Conservation (phyloP, 352 stramenopile genomes). For the Halophytophthora polymorphica region DNA sequence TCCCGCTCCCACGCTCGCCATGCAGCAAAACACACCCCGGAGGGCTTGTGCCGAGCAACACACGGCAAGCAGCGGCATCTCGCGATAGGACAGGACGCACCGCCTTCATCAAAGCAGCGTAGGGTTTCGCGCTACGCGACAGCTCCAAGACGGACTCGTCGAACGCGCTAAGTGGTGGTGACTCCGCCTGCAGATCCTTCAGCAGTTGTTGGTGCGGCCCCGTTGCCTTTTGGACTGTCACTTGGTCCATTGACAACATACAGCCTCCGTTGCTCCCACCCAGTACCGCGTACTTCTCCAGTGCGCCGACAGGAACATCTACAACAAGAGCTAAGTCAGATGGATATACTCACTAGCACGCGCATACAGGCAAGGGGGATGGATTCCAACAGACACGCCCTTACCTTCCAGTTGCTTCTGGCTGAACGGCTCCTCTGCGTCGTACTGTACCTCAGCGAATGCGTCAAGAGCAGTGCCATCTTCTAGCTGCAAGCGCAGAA, state of each 20-base stretch:
- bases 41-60: constrained; percentile 56
- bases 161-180: constrained; percentile 5
- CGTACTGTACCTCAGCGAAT: constrained; percentile 38
- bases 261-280: constrained; percentile 28
- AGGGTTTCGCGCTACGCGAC: constrained; percentile 40
- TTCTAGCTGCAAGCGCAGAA: constrained; percentile 19
- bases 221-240: constrained; percentile 31
- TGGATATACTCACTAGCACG: not conserved
- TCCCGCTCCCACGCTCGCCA: constrained; percentile 75
- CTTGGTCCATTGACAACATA: constrained; percentile 25
- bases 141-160: constrained; percentile 35
- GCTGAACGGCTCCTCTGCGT: constrained; percentile 36
- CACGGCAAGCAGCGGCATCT: constrained; percentile 45
- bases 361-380: too few species aligned
- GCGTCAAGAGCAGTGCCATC: constrained; percentile 20
- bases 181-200: constrained; percentile 11
- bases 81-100: constrained; percentile 48
- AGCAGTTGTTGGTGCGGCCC: constrained; percentile 23
- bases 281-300: constrained; percentile 58
- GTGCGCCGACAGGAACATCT: constrained; percentile 50
- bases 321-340: constrained; percentile 5
- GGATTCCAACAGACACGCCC: not conserved
- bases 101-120: constrained; percentile 38
- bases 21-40: constrained; percentile 64
- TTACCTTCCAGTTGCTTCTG: constrained; percentile 51